Percentiles rank a stretch among this genome's conserved stretches.
Evolutionary conservation across 495 filamentous ascomycete species (phyloP).

Genomic region (Endocarpon pusillum): DNA sequence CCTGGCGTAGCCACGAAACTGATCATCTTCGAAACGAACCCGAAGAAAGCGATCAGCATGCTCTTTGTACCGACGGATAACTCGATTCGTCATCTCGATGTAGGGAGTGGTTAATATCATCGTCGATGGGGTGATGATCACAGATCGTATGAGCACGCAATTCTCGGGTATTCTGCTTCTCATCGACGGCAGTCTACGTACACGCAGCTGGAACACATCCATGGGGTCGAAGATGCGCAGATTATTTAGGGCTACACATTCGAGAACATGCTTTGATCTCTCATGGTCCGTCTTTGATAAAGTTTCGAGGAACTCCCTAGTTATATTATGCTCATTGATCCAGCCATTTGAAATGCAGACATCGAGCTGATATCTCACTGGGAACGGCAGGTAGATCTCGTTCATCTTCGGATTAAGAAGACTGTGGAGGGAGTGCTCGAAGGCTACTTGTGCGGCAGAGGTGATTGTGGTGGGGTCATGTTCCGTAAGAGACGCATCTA

Average conservation of each 20-base stretch:
- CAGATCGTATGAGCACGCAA: constrained; percentile 59
- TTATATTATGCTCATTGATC: constrained; percentile 67
- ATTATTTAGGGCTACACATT: constrained; percentile 42
- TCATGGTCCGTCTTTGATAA: constrained; percentile 21
- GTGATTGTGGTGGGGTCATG: constrained; percentile 26
- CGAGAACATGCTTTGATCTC: constrained; percentile 37
- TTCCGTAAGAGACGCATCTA: no score
- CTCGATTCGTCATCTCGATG: constrained; percentile 75
- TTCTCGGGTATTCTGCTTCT: constrained; percentile 45
- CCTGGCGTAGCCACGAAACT: constrained; percentile 30
- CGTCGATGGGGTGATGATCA: constrained; percentile 65
- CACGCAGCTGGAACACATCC: constrained; percentile 43
- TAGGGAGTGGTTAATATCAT: constrained; percentile 60
- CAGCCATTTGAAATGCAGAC: constrained; percentile 67
- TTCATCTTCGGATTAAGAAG: constrained; percentile 17
- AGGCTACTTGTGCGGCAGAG: constrained; percentile 4
- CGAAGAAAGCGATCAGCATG: constrained; percentile 74
- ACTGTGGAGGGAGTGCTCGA: constrained; percentile 19
- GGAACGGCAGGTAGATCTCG: constrained; percentile 40
- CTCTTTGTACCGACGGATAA: constrained; percentile 53
- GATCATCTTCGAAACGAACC: constrained; percentile 80
- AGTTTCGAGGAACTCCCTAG: constrained; percentile 41
- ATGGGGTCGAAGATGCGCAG: constrained; percentile 51
- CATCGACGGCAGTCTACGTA: constrained; percentile 26
- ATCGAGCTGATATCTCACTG: constrained; percentile 78